Percentiles rank a stretch among this genome's conserved stretches.
Evolutionary conservation across 192 early-diverging fungal genomes (phyloP).

Genomic region (Coemansia sp.): DNA sequence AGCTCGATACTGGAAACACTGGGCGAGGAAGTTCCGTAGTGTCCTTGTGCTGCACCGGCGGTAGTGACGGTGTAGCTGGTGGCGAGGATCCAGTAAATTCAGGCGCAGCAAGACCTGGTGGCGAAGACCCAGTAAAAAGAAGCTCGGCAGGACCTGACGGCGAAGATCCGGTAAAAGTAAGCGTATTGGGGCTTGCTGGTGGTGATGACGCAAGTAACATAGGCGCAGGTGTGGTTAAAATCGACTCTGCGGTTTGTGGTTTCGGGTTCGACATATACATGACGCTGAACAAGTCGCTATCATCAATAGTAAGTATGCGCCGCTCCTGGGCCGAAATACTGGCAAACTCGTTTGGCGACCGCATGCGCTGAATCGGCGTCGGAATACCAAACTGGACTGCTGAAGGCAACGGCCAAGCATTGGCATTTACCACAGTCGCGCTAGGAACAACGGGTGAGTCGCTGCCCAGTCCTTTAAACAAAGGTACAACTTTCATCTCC

Average conservation of each 20-base stretch:
- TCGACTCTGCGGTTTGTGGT: neutral
- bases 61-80: neutral
- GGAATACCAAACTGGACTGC: neutral
- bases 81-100: slow-evolving; percentile 7
- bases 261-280: slow-evolving; percentile 11
- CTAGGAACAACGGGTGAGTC: neutral
- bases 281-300: slow-evolving; percentile 25
- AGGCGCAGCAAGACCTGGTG: neutral
- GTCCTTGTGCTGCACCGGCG: neutral
- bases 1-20: neutral
- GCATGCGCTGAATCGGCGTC: neutral
- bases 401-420: neutral
- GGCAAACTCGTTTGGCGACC: neutral
- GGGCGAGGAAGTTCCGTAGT: neutral
- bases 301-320: slow-evolving; percentile 31
- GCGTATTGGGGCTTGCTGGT: neutral
- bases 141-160: neutral
- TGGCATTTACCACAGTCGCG: neutral
- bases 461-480: neutral
- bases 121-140: slow-evolving; percentile 1
- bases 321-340: slow-evolving; percentile 7
- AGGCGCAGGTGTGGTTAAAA: neutral
- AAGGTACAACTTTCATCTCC: neutral
- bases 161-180: neutral
- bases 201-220: neutral